Conservation (phyloP, 306 rosid species). For the Heteromeles arbutifolia region DNA sequence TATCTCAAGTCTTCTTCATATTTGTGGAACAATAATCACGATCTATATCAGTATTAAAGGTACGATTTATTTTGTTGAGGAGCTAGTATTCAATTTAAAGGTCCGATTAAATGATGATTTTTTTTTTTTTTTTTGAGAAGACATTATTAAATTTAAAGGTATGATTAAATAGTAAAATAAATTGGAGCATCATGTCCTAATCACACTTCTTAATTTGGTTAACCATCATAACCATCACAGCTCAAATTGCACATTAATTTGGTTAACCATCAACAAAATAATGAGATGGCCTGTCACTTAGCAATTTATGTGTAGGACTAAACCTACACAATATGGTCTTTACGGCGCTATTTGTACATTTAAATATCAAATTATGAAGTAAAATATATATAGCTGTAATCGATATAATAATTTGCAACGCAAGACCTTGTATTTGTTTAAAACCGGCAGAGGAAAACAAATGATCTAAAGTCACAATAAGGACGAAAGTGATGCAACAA, state of each 20-base stretch:
- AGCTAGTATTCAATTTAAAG: background rate
- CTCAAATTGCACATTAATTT: background rate
- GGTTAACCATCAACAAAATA: background rate
- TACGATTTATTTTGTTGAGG: background rate
- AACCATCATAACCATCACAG: background rate
- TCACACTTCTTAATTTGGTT: background rate
- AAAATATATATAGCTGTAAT: no score
- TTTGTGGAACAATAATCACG: background rate
- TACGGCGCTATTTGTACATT: background rate
- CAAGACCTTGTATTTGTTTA: no score
- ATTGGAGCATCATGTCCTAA: background rate
- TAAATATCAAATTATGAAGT: no score
- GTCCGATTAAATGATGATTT: background rate
- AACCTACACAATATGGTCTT: background rate
- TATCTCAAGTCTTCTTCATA: no score
- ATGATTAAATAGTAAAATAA: background rate
- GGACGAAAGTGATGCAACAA: background rate
- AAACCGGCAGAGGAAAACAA: no score
- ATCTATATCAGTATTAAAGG: background rate
- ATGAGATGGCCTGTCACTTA: constrained; percentile 2
- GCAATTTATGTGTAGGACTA: background rate
- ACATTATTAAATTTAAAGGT: background rate
- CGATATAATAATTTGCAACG: background rate
- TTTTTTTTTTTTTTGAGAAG: background rate
- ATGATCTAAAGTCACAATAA: no score